Conservation (phyloP, 2,329 filamentous ascomycete genomes). For the Pestalotiopsis sp. region DNA sequence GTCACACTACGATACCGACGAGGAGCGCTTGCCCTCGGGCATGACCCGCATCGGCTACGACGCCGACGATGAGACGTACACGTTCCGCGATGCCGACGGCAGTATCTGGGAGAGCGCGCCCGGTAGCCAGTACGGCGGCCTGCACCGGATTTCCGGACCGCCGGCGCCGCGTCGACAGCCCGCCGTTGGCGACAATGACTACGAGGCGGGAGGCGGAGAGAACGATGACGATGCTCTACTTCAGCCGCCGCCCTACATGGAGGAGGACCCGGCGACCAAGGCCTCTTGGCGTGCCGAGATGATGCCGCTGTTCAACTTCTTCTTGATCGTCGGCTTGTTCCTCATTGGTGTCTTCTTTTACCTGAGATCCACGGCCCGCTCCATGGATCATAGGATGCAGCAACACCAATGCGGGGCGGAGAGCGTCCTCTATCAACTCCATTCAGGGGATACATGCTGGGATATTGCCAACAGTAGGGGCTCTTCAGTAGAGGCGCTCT, state of each 20-base stretch:
- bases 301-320: conserved; percentile 62
- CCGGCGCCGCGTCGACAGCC: conserved; percentile 19
- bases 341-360: conserved; percentile 54
- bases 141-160: conserved; percentile 31
- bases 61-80: conserved; percentile 50
- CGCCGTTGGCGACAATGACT: conserved; percentile 12
- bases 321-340: conserved; percentile 53
- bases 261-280: conserved; percentile 14
- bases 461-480: conserved; percentile 46
- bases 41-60: conserved; percentile 54
- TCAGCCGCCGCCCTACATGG: conserved; percentile 21
- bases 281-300: conserved; percentile 54
- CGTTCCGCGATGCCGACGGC: conserved; percentile 46
- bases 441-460: conserved; percentile 56
- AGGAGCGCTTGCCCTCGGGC: conserved; percentile 50
- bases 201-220: conserved; percentile 9
- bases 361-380: conserved; percentile 36
- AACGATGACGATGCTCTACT: conserved; percentile 22
- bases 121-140: conserved; percentile 47
- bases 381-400: conserved; percentile 11
- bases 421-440: conserved; percentile 40
- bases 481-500: conserved; percentile 48
- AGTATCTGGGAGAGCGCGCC: conserved; percentile 47
- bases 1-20: conserved; percentile 41
- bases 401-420: conserved; percentile 32